These are phyloP conservation scores for Boechera divaricarpa DNA, from an alignment of 345 rosid species.

Conservation along the genomic window DNA sequence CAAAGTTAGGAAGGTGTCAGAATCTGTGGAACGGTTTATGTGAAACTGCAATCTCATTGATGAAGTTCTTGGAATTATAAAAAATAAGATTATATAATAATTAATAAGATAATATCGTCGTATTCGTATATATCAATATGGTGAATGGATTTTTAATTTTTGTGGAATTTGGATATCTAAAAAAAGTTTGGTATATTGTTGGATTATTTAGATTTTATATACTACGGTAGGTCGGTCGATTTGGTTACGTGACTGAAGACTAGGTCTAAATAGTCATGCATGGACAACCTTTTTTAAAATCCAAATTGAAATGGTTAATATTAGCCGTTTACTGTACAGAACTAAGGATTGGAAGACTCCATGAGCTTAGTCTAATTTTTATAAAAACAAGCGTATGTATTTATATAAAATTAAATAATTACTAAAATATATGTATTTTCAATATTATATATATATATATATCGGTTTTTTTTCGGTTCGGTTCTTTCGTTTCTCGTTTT, in stretches of 20 bases:
- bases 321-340: too few relatives aligned
- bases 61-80: background rate
- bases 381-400: too few relatives aligned
- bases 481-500: too few relatives aligned
- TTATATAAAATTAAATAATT: too few relatives aligned
- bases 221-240: background rate
- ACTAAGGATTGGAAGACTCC: too few relatives aligned
- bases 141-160: background rate
- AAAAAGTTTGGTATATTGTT: background rate
- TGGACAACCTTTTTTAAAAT: background rate
- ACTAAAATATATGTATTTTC: too few relatives aligned
- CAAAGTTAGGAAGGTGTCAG: background rate
- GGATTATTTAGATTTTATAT: background rate
- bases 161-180: background rate
- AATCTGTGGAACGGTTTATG: background rate
- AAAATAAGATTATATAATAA: background rate
- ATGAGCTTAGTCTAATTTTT: too few relatives aligned
- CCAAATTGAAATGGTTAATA: background rate
- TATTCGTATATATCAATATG: background rate
- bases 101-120: background rate
- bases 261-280: background rate
- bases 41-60: background rate
- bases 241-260: background rate
- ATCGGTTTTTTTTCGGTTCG: too few relatives aligned
- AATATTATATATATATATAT: too few relatives aligned